Percentiles rank a stretch among this genome's conserved stretches.
Evolutionary conservation across 257 asterid genomes (phyloP).

Genomic region (Solanum bulbocastanum): DNA sequence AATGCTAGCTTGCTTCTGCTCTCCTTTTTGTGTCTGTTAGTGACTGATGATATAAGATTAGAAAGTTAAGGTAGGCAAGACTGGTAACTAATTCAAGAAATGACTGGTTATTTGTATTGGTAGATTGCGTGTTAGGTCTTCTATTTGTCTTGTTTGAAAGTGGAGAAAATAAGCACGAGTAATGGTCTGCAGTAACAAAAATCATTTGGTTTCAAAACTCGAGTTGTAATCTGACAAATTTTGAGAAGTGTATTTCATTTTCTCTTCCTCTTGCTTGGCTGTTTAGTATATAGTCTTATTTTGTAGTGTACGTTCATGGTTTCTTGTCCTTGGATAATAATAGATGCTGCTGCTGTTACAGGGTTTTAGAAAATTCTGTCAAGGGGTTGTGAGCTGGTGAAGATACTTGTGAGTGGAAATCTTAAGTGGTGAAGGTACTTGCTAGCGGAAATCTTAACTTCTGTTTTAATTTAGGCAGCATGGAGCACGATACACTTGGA

Average conservation of each 20-base stretch:
- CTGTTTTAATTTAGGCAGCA: neutral
- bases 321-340: neutral
- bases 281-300: neutral
- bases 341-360: neutral
- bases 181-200: neutral
- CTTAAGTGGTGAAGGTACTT: neutral
- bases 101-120: neutral
- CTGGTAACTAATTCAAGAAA: neutral
- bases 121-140: neutral
- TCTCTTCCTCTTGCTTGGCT: neutral
- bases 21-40: neutral
- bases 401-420: neutral
- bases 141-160: neutral
- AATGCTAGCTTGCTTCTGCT: neutral
- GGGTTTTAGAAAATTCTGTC: neutral
- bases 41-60: neutral
- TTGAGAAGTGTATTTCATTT: neutral
- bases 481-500: neutral
- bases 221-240: neutral
- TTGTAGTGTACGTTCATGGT: neutral
- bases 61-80: neutral
- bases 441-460: neutral
- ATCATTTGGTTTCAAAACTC: neutral
- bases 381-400: neutral
- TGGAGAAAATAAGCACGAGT: neutral